Evolutionary conservation across 208 protist genomes (phyloP).

Genomic region (Leishmania tarentolae): DNA sequence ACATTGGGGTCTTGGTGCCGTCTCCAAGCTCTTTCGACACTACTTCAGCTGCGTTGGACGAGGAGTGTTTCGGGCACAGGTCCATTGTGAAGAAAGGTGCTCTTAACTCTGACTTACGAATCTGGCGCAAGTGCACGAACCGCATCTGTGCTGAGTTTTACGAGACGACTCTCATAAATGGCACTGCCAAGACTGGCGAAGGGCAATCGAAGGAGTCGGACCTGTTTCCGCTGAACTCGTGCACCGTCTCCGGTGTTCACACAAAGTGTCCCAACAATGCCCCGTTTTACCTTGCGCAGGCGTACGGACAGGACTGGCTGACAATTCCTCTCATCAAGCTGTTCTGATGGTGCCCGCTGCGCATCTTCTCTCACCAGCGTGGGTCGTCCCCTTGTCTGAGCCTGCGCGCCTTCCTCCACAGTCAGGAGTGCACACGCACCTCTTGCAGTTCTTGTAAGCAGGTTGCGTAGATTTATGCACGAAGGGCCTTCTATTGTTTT

Average conservation of each 20-base stretch:
- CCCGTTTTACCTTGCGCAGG: conserved; percentile 61
- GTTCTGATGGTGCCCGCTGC: conserved; percentile 34
- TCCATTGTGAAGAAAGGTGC: conserved; percentile 32
- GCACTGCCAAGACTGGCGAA: conserved; percentile 41
- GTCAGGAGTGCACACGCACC: not conserved
- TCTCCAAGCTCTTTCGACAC: conserved; percentile 38
- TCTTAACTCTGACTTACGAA: conserved; percentile 31
- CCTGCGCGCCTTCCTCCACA: not conserved
- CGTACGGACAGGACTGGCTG: conserved; percentile 76
- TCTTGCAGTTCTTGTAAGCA: not conserved
- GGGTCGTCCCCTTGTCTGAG: not conserved
- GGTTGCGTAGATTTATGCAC: not conserved
- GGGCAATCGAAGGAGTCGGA: conserved; percentile 43
- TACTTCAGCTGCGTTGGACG: conserved; percentile 31
- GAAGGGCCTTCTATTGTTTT: not conserved
- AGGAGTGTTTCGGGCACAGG: conserved; percentile 53
- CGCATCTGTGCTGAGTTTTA: conserved; percentile 81
- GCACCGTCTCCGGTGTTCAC: conserved; percentile 54
- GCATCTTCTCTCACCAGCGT: not conserved
- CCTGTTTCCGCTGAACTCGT: conserved; percentile 65
- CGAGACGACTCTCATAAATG: conserved; percentile 40
- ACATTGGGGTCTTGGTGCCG: conserved; percentile 60
- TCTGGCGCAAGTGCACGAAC: conserved; percentile 78
- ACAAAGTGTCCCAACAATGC: conserved; percentile 68
- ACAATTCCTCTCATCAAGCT: conserved; percentile 63